Percentiles rank a stretch among this genome's conserved stretches.
phyloP scores from a whole-genome alignment of 352 stramenopile genomes.

The Phytophthora quininea region DNA sequence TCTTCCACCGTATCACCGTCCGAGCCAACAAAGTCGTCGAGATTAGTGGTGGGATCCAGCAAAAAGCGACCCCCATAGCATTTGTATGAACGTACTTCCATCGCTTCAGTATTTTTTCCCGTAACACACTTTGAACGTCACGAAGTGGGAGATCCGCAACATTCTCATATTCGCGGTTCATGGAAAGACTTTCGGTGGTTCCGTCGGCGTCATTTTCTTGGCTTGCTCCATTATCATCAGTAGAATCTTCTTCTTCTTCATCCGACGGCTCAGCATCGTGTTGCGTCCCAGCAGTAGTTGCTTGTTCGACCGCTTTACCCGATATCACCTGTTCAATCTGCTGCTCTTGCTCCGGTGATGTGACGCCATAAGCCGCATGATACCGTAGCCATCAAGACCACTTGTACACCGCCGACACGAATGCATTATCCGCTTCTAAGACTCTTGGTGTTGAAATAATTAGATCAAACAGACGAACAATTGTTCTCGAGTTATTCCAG shows the following conservation, averaged over 20 bases:
- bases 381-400: constrained; percentile 11
- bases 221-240: too few species aligned
- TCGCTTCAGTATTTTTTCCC: constrained; percentile 1
- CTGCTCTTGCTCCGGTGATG: background rate
- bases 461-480: constrained; percentile 8
- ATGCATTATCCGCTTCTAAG: constrained; percentile 8
- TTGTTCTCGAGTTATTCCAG: constrained; percentile 6
- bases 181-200: background rate
- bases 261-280: too few species aligned
- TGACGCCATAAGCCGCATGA: background rate
- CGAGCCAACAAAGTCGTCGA: constrained; percentile 1
- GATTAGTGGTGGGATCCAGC: constrained; percentile 1
- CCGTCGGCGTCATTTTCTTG: too few species aligned
- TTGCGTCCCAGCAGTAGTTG: background rate
- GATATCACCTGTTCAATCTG: background rate
- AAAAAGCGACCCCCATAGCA: constrained; percentile 4
- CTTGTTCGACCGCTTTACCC: background rate
- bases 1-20: background rate
- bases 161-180: background rate
- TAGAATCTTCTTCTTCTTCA: too few species aligned
- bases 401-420: constrained; percentile 4
- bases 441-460: background rate
- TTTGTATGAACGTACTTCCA: constrained; percentile 10
- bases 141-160: background rate
- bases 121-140: background rate